Percentiles rank a stretch among this genome's conserved stretches.
Evolutionary conservation across 345 rosid genomes (phyloP).

Genomic region (Ricinus communis): DNA sequence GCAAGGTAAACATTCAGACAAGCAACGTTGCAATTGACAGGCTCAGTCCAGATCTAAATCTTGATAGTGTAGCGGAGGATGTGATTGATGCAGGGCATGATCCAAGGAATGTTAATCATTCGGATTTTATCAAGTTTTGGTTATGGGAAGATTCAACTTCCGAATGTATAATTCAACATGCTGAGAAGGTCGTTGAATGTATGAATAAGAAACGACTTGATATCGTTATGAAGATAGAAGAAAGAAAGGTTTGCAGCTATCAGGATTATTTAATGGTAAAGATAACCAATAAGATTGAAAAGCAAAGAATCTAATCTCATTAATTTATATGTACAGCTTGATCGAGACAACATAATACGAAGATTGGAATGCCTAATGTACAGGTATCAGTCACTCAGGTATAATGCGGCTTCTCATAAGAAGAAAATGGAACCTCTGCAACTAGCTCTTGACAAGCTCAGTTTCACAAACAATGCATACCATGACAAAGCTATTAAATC

Average conservation of each 20-base stretch:
- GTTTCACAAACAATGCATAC: slow-evolving; percentile 15
- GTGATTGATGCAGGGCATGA: neutral
- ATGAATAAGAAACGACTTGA: neutral
- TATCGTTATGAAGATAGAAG: neutral
- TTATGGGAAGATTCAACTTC: neutral
- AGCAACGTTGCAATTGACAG: too few relatives aligned
- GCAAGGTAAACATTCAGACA: neutral
- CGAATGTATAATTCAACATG: slow-evolving; percentile 7
- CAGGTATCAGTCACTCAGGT: neutral
- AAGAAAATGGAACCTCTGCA: neutral
- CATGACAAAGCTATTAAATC: neutral
- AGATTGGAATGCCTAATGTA: neutral
- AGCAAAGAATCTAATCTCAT: neutral
- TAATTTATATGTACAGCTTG: neutral
- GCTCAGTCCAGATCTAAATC: too few relatives aligned
- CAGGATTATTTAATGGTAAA: too few relatives aligned
- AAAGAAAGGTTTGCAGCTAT: neutral
- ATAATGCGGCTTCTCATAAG: neutral
- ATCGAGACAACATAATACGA: neutral
- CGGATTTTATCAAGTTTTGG: too few relatives aligned
- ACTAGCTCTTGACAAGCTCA: slow-evolving; percentile 15
- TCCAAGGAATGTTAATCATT: neutral
- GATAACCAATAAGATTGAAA: too few relatives aligned
- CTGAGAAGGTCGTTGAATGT: neutral
- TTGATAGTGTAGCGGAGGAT: neutral